phyloP scores from a whole-genome alignment of 441 rosid genomes.

The Adansonia gregorii region DNA sequence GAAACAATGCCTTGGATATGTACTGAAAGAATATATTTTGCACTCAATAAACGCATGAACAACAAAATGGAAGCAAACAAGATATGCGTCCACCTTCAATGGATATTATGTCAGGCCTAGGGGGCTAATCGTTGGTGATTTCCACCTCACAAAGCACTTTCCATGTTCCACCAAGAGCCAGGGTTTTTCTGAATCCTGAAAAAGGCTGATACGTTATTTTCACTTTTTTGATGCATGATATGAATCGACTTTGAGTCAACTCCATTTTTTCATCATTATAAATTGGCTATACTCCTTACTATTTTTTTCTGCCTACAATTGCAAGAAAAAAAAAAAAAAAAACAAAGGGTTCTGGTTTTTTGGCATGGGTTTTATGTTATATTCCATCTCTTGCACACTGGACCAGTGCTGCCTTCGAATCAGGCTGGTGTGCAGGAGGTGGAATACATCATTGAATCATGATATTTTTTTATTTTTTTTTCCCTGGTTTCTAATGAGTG shows the following conservation, averaged over 20 bases:
- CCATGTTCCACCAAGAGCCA: conserved; percentile 5
- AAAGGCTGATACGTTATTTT: not conserved
- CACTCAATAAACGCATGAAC: not conserved
- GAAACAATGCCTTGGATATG: not conserved
- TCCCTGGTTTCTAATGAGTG: not conserved
- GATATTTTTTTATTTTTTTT: not conserved
- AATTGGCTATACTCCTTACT: not conserved
- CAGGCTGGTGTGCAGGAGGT: conserved; percentile 21
- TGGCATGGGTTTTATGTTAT: conserved; percentile 20
- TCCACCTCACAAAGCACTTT: conserved; percentile 22
- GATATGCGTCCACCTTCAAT: not conserved
- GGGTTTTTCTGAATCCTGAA: conserved; percentile 1
- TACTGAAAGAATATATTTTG: not conserved
- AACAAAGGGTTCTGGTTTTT: not conserved
- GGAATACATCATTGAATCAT: conserved; percentile 26
- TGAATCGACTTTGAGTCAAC: not conserved
- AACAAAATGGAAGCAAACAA: too few relatives aligned
- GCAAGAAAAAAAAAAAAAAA: not conserved
- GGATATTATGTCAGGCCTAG: not conserved
- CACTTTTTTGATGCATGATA: not conserved
- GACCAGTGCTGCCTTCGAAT: not conserved
- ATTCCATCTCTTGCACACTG: conserved; percentile 29
- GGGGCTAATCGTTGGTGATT: conserved; percentile 1
- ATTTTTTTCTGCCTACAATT: not conserved
- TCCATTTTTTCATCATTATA: conserved; percentile 13